Base-by-base conservation (phyloP, 1,284 basidiomycete genomes). In the Tranzscheliella williamsii region DNA sequence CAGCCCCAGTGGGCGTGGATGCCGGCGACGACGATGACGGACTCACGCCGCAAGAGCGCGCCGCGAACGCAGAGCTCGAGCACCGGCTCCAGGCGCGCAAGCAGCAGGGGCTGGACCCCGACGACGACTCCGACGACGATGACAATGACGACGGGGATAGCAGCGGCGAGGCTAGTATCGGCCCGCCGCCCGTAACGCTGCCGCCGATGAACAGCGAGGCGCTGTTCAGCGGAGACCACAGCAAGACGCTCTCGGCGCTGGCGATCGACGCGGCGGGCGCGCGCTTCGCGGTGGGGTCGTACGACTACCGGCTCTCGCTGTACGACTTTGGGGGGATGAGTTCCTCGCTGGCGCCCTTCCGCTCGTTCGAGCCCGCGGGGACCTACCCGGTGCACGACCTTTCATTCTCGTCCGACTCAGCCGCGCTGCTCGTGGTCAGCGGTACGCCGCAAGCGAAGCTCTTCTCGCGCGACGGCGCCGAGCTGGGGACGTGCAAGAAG, bases 321-420 rank as follows among this genome's bases (percentile, higher is more conserved):
- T 99, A 93, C 93, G 95, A 99, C 79, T 98, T 98, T 80, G 95
- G 94, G 70, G 95, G 95, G 6, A 98, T 99, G 94, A 88, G 89
- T 70, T 81, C 83, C 60, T 65, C 78, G 4, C 84, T 88, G 78
- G 89, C 89, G 76, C 93, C 95, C 13, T 98, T 98, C 84, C 90
- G 91, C 80, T 89, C 85, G 60, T 97, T 90, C 84, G 92, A 98
- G 78, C 90, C 92, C 50, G 86, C 88, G 49, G 91, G 90, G 52
- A 89, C 86, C 66, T 96, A 98, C 79, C 61, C 65, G 9, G 42
- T 76, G 3, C 42, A 73, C 13, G 64, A 75, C 22, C 42, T 75
- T 9, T 51, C 48, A 6, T 76, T 70, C 24, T 62, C 56, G 1
- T 35, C 52, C 9, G 24, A 35, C 26, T 30, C 30, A 4, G 11